Percentiles rank a stretch among this genome's conserved stretches.
Conservation (phyloP, 2,329 filamentous ascomycete genomes). For the Chaetothyriales sp. region DNA sequence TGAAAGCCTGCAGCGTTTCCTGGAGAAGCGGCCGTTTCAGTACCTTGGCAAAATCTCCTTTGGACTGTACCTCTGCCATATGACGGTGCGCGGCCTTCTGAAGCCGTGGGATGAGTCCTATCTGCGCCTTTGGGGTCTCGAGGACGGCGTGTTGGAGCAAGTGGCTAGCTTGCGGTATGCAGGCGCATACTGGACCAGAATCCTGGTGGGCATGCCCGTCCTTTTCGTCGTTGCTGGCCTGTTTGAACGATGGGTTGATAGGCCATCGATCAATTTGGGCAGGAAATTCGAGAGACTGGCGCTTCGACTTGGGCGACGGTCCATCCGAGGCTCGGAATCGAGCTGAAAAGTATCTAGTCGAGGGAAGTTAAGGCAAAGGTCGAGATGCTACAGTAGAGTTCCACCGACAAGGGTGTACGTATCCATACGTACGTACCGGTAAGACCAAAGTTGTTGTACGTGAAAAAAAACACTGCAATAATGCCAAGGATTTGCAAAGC, state of each 20-base stretch:
- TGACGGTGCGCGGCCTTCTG: background rate
- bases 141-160: background rate
- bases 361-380: too few relatives aligned
- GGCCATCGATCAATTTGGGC: background rate
- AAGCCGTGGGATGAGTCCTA: background rate
- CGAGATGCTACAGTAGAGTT: too few relatives aligned
- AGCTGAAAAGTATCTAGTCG: background rate
- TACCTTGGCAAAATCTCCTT: slow-evolving; percentile 50
- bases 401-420: too few relatives aligned
- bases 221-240: background rate
- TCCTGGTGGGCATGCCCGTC: background rate
- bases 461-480: too few relatives aligned
- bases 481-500: too few relatives aligned
- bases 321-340: background rate
- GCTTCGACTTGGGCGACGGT: background rate
- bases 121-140: background rate
- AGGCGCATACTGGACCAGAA: background rate
- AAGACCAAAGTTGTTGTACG: too few relatives aligned
- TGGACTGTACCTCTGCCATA: slow-evolving; percentile 48
- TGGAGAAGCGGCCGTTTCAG: slow-evolving; percentile 44
- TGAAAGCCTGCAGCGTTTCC: slow-evolving; percentile 23
- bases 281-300: background rate
- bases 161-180: background rate
- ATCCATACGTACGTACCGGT: too few relatives aligned
- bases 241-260: background rate